phyloP scores from a whole-genome alignment of 352 stramenopile species.

The Pythium brassicae region DNA sequence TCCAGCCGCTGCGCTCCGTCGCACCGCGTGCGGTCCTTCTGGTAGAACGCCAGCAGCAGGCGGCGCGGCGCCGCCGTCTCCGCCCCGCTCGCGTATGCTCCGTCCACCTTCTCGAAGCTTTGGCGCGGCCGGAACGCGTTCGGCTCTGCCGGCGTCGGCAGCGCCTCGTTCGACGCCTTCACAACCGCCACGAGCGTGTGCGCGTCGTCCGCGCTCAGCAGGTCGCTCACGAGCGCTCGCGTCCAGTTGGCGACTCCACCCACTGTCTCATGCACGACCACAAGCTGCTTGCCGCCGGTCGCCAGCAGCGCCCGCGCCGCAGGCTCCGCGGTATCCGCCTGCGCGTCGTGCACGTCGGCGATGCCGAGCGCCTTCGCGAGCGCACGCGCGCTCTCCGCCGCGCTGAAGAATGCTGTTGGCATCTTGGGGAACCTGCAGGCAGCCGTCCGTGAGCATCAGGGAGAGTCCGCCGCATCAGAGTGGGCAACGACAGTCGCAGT shows the following conservation, averaged over 20 bases:
- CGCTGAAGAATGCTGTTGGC: conserved; percentile 56
- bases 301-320: conserved; percentile 15
- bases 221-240: conserved; percentile 29
- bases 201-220: conserved; percentile 23
- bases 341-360: conserved; percentile 23
- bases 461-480: not conserved
- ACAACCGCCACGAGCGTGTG: conserved; percentile 47
- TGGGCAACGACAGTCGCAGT: too few relatives aligned
- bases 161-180: conserved; percentile 17
- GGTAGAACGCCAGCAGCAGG: conserved; percentile 53
- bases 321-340: conserved; percentile 6
- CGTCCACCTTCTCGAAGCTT: conserved; percentile 58
- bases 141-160: conserved; percentile 15
- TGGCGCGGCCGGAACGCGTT: conserved; percentile 52
- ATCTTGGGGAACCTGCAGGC: conserved; percentile 48
- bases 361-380: conserved; percentile 31
- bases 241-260: conserved; percentile 32
- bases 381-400: conserved; percentile 25
- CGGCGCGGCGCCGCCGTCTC: conserved; percentile 15
- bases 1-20: conserved; percentile 46
- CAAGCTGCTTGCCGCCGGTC: conserved; percentile 41
- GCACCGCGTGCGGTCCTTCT: conserved; percentile 58
- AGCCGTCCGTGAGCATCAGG: not conserved
- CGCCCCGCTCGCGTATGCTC: conserved; percentile 6
- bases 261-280: conserved; percentile 45